Evolutionary conservation across 1,284 basidiomycete species (phyloP).

Genomic region (Puccinia sorghi): DNA sequence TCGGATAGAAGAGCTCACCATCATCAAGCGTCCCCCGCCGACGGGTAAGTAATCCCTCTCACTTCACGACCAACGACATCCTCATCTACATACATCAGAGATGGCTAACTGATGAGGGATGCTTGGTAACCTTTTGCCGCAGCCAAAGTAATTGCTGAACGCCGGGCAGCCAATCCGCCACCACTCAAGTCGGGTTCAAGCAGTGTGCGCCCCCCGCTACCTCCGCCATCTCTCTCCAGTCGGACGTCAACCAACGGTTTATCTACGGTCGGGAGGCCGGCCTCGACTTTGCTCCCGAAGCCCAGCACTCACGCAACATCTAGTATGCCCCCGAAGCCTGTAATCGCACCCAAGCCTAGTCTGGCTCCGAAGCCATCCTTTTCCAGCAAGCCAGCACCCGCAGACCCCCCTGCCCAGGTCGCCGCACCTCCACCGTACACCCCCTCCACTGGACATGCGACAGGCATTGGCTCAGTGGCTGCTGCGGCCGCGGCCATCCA

Average conservation of each 20-base stretch:
- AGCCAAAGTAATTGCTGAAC: conserved; percentile 68
- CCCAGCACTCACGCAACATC: not conserved
- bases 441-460: not conserved
- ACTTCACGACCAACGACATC: not conserved
- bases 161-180: conserved; percentile 14
- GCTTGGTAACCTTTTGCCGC: conserved; percentile 7
- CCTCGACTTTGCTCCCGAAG: conserved; percentile 1
- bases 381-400: conserved; percentile 3
- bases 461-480: conserved; percentile 49
- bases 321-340: not conserved
- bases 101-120: not conserved
- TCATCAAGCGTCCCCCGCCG: conserved; percentile 77
- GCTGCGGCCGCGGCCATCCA: conserved; percentile 57
- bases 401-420: not conserved
- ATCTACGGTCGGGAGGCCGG: not conserved
- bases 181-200: not conserved
- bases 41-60: conserved; percentile 66
- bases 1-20: conserved; percentile 57
- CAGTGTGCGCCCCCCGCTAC: not conserved
- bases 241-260: conserved; percentile 1
- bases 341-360: conserved; percentile 23
- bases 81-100: not conserved
- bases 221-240: conserved; percentile 10
- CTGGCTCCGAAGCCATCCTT: conserved; percentile 38
- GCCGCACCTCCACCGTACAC: conserved; percentile 58